Base-by-base conservation (phyloP, 2,329 filamentous ascomycete genomes). In the Penicillium sp. region DNA sequence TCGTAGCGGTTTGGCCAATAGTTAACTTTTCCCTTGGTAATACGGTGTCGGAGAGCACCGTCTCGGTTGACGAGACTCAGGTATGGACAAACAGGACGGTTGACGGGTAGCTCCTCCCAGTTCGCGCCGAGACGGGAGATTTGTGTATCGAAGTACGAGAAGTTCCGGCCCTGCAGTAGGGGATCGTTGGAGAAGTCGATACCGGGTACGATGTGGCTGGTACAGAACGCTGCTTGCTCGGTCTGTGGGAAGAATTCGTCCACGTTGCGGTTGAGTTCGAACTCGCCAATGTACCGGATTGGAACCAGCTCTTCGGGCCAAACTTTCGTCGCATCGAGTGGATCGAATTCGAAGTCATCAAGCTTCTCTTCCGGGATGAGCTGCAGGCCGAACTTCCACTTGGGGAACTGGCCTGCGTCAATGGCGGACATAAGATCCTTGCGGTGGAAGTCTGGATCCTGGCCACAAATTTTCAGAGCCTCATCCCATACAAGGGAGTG, bases 381-480 rank as follows among this genome's bases (percentile, higher is more conserved):
- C 67, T 95, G 90, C n/a, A 95, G 86, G 42, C 88, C 89, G 56
- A 94, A 90, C 67, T 88, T 88, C 89, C 89, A 94, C 66, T 85
- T 88, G 8, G 89, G 89, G 64, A 81, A 92, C 0, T 81, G 79
- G 6, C 88, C 88, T 15, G 79, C 85, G 12, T 88, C 85, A 49
- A 94, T 93, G 6, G 89, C 89, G 56, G 89, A 85, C 66, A 81
- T 82, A 0, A 94, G 77, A 61, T 93, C 89, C 70, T 90, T 90
- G 54, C 89, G 84, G 63, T 93, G 89, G 76, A 90, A 93, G 57
- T 94, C 89, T 0, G 89, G 89, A 55, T 93, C 88, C 64, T 90
- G 85, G 0, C 88, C 88, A 11, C 78, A 80, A 1, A 92, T 76
- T 76, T 92, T 92, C 49, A 92, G 74, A 0, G 89, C 87, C 69